Base-by-base conservation (phyloP, 2,329 filamentous ascomycete species). In the Aspergillus felis region DNA sequence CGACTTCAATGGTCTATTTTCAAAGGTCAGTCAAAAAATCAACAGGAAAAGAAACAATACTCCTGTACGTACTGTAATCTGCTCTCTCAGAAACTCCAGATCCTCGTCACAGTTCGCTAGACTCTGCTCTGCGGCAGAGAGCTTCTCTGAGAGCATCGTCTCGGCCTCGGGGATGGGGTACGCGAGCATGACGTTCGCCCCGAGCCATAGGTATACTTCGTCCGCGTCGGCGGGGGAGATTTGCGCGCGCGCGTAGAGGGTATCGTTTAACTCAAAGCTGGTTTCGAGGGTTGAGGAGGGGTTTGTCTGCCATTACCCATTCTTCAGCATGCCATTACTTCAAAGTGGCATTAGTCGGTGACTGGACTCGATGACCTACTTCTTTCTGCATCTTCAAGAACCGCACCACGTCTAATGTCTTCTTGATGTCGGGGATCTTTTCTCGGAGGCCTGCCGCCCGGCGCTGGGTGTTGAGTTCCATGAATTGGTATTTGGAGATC, bases 191-290 rank as follows among this genome's bases (percentile, higher is more conserved):
- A 97, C 92, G 68, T 99, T 99, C 57, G 94, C 93, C 35, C 94
- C 94, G n/a, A 99, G 83, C 94, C 94, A 99, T 54, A 99, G 82
- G 71, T 96, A 96, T 12, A 99, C 93, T 73, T 99, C 93, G 7
- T 96, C 74, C 1, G 76, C 72, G 51, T 76, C 87, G 0, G 90
- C 91, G 1, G 88, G 85, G 24, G 88, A 86, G 56, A 97, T 86
- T 48, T 86, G 83, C 12, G 94, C 94, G 74, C 92, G 94, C 22
- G 92, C 90, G 71, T 92, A 97, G 8, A 99, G 82, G 2, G 94
- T 99, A 71, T 97, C 93, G 78, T 97, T 97, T 55, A 99, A 84
- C 77, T 97, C 92, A 73, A 97, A 99, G 1, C 90, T 95, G 29
- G 93, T 93, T 74, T 96, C 89, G 65, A 97, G 87, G 32, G 64